phyloP scores from a whole-genome alignment of 163 green algal genomes.

The Trebouxia gelatinosa region DNA sequence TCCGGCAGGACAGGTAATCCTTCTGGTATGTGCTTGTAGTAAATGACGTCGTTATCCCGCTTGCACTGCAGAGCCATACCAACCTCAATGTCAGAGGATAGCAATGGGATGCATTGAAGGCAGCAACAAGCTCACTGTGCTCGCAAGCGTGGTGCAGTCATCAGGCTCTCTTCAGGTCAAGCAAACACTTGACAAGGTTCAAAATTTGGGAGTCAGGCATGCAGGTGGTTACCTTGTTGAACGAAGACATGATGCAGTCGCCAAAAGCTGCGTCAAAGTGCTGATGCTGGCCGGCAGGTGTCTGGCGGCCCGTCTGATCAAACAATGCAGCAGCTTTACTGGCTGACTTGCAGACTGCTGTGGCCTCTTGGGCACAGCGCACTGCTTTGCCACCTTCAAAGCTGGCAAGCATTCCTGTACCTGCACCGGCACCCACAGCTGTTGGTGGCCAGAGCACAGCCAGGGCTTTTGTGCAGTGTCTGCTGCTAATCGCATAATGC shows the following conservation, averaged over 20 bases:
- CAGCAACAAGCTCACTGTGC: background rate
- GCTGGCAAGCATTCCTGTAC: background rate
- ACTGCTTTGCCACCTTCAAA: conserved; percentile 15
- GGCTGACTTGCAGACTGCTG: background rate
- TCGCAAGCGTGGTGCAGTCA: background rate
- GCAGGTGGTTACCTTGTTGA: conserved; percentile 10
- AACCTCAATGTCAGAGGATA: background rate
- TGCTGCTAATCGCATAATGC: background rate
- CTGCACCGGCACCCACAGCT: too few relatives aligned
- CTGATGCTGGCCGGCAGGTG: conserved; percentile 13
- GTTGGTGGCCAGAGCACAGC: too few relatives aligned
- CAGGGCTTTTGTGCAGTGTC: conserved; percentile 5
- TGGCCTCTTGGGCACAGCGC: conserved; percentile 28
- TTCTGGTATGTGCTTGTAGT: conserved; percentile 40
- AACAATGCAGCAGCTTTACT: conserved; percentile 26
- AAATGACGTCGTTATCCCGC: conserved; percentile 46
- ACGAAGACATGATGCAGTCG: background rate
- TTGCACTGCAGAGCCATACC: conserved; percentile 31
- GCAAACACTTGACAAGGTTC: background rate
- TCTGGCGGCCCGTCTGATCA: conserved; percentile 36
- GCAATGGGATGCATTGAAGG: background rate
- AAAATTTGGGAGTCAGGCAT: background rate
- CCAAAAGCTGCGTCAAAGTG: conserved; percentile 32
- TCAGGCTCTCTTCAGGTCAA: background rate
- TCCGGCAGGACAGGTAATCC: conserved; percentile 32